These are phyloP conservation scores for Phytophthora pinifolia DNA, from an alignment of 352 stramenopile species.

Conservation along the genomic window DNA sequence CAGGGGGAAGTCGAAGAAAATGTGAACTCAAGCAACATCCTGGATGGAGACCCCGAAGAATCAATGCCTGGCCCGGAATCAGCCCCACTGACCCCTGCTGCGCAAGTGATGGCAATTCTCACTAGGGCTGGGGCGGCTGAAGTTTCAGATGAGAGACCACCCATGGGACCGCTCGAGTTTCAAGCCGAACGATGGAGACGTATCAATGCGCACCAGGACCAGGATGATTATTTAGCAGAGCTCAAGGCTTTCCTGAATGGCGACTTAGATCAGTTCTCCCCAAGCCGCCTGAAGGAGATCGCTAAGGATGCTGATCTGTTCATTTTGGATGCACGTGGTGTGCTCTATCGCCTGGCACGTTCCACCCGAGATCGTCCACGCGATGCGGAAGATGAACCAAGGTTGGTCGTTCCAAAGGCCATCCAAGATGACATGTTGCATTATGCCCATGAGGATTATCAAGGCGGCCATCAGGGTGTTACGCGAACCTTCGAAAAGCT, in stretches of 20 bases:
- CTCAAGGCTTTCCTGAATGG: background rate
- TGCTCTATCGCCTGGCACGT: background rate
- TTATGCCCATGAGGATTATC: too few species aligned
- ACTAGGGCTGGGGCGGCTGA: background rate
- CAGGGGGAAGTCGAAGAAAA: too few species aligned
- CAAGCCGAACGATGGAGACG: background rate
- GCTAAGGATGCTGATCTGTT: background rate
- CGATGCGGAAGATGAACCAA: background rate
- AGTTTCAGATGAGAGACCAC: too few species aligned
- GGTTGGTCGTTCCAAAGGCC: too few species aligned
- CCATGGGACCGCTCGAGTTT: background rate
- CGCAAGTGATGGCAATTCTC: background rate
- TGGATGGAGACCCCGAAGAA: too few species aligned
- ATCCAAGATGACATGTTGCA: too few species aligned
- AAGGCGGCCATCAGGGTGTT: too few species aligned
- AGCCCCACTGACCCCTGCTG: too few species aligned
- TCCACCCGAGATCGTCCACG: background rate
- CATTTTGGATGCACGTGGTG: background rate
- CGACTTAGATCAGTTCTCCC: background rate
- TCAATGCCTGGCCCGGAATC: background rate
- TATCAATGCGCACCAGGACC: background rate
- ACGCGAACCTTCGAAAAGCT: too few species aligned
- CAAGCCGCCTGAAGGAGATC: background rate
- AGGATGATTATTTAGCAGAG: background rate
- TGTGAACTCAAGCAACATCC: too few species aligned